Base-by-base conservation (phyloP, 257 asterid genomes). In the Solanum arcanum region DNA sequence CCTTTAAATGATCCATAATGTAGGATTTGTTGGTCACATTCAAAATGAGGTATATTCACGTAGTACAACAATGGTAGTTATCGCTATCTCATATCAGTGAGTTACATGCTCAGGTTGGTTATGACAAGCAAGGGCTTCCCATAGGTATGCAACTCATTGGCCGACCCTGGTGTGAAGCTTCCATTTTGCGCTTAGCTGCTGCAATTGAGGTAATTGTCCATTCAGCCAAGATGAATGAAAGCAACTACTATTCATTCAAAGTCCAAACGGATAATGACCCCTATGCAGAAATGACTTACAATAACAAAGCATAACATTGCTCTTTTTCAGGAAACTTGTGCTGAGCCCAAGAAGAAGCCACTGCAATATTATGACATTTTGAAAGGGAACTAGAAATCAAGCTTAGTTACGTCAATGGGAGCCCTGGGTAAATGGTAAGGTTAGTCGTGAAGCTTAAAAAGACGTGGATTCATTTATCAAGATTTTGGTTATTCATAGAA, bases 91-190 rank as follows among this genome's bases (percentile, higher is more conserved):
- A 44, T 77, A 25, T 8, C 12, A 3, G 21, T 12, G 62, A 44
- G 69, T 86, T 47, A 33, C 12, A 41, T 49, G 82, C 44, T 44
- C 89, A 97, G 99, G 94, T 97, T 78, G 99, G 99, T 78, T 94
- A 96, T 64, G 99, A 96, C 86, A 95, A 93, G 90, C 94, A 95
- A 88, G 99, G 99, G 85, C 98, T 97, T 37, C 99, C 99, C 20
- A 95, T 97, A 16, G 98, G 99, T 73, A 87, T 97, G 77, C 99
- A 97, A 89, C 89, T 97, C 88, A 92, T 97, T 14, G 99, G 99
- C 42, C 98, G 97, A 44, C 99, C 99, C 37, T 97, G 99, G 99
- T 90, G 94, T 86, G 99, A 95, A 91, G 98, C 99, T 88, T 92
- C 99, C 39, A 80, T 95, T 85, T 89, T 95, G 88, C 99, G 94